phyloP scores from a whole-genome alignment of 169 alveolate genomes.

The Cryptosporidium parvum region DNA sequence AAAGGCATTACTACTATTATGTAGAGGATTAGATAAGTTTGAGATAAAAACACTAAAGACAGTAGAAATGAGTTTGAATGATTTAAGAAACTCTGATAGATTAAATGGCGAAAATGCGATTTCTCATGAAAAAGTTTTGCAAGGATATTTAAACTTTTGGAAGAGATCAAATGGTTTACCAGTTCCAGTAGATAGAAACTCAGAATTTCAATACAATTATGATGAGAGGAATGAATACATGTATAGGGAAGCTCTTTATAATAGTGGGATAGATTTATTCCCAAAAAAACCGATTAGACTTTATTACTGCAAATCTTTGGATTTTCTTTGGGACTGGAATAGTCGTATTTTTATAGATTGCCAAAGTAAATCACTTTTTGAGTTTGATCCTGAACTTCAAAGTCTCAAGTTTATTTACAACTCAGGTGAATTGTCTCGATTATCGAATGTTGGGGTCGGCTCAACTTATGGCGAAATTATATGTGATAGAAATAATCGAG shows the following conservation, averaged over 20 bases:
- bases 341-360: conserved; percentile 39
- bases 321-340: conserved; percentile 54
- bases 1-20: conserved; percentile 15
- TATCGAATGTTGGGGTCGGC: neutral
- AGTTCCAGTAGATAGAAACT: conserved; percentile 17
- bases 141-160: conserved; percentile 42
- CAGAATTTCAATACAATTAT: conserved; percentile 2
- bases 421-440: neutral
- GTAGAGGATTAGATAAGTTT: conserved; percentile 10
- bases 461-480: neutral
- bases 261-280: neutral
- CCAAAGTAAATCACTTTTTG: conserved; percentile 14
- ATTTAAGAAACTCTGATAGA: neutral
- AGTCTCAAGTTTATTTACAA: conserved; percentile 1
- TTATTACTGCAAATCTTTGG: conserved; percentile 2
- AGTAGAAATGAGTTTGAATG: neutral
- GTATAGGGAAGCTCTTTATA: neutral
- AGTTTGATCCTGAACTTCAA: conserved; percentile 28
- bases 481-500: neutral
- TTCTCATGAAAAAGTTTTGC: neutral
- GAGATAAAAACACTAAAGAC: conserved; percentile 22
- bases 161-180: neutral
- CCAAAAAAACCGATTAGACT: neutral
- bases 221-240: neutral
- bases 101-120: neutral